These are phyloP conservation scores for Lipomyces yarrowii DNA, from an alignment of 1,139 yeast species.

Conservation along the genomic window DNA sequence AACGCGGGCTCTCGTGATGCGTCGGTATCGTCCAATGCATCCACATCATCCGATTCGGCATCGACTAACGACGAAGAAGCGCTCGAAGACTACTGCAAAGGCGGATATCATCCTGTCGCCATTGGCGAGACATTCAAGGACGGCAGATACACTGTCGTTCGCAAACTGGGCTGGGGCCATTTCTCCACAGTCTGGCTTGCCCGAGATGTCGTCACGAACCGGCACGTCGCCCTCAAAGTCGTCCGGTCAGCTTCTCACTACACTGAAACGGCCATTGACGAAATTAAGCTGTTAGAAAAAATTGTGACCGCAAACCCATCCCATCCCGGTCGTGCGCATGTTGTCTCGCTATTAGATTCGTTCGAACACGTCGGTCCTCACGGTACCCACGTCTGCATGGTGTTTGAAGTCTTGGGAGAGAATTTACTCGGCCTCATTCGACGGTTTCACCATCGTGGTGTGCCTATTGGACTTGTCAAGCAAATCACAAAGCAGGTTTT, in stretches of 20 bases:
- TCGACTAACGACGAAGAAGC: conserved; percentile 59
- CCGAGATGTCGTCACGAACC: conserved; percentile 50
- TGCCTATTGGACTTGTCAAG: conserved; percentile 73
- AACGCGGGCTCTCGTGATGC: conserved; percentile 9
- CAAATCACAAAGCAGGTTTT: conserved; percentile 79
- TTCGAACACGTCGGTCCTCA: conserved; percentile 79
- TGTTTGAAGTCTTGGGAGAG: conserved; percentile 85
- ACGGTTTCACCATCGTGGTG: conserved; percentile 66
- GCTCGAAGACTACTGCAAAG: conserved; percentile 68
- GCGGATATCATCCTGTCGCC: conserved; percentile 86
- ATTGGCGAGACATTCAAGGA: conserved; percentile 68
- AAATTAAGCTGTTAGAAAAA: conserved; percentile 61
- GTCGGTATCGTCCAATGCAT: conserved; percentile 15
- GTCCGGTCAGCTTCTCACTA: conserved; percentile 70
- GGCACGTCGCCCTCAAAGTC: conserved; percentile 81
- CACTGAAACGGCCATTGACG: conserved; percentile 86
- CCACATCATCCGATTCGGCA: conserved; percentile 15
- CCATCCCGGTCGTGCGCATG: conserved; percentile 73
- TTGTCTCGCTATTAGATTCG: conserved; percentile 70
- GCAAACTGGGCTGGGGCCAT: conserved; percentile 92
- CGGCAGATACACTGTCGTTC: conserved; percentile 63
- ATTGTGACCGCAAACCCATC: conserved; percentile 53
- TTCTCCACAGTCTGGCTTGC: conserved; percentile 91
- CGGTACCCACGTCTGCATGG: conserved; percentile 86
- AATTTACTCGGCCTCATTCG: conserved; percentile 71